phyloP scores from a whole-genome alignment of 2,329 filamentous ascomycete species.

The Camillea tinctor region DNA sequence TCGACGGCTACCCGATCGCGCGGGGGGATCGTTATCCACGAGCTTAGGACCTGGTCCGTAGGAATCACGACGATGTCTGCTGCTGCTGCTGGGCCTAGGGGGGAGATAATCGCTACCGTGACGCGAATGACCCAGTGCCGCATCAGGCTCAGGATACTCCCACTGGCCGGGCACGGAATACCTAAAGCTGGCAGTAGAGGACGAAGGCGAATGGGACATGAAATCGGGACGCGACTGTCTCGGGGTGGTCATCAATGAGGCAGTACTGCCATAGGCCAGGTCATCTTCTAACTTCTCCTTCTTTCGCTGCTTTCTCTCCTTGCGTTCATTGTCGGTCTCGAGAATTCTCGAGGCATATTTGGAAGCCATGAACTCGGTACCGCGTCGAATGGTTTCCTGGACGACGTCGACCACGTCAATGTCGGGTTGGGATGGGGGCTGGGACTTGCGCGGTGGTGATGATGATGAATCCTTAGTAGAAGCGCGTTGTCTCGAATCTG shows the following conservation, averaged over 20 bases:
- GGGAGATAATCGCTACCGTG: conserved; percentile 24
- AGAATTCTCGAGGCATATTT: conserved; percentile 30
- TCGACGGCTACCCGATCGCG: conserved; percentile 33
- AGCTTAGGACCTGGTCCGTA: conserved; percentile 38
- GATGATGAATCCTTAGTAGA: conserved; percentile 8
- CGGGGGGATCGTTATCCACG: conserved; percentile 40
- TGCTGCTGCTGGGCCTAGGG: conserved; percentile 21
- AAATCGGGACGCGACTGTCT: conserved; percentile 24
- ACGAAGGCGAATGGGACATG: conserved; percentile 18
- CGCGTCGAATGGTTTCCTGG: conserved; percentile 27
- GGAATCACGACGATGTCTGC: conserved; percentile 30
- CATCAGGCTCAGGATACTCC: conserved; percentile 39
- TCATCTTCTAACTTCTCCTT: conserved; percentile 43
- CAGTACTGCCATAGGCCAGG: conserved; percentile 48
- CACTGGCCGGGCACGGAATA: conserved; percentile 37
- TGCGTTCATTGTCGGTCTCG: conserved; percentile 33
- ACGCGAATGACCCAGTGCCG: conserved; percentile 34
- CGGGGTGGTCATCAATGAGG: conserved; percentile 10
- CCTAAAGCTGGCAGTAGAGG: conserved; percentile 12
- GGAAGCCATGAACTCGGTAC: conserved; percentile 32
- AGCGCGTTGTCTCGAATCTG: conserved; percentile 3
- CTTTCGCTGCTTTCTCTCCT: conserved; percentile 33
- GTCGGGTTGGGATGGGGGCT: conserved; percentile 27
- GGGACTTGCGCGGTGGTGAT: conserved; percentile 17
- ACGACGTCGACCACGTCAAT: conserved; percentile 26